These are phyloP conservation scores for Stenogyne calaminthoides DNA, from an alignment of 305 asterid genomes.

Conservation along the genomic window DNA sequence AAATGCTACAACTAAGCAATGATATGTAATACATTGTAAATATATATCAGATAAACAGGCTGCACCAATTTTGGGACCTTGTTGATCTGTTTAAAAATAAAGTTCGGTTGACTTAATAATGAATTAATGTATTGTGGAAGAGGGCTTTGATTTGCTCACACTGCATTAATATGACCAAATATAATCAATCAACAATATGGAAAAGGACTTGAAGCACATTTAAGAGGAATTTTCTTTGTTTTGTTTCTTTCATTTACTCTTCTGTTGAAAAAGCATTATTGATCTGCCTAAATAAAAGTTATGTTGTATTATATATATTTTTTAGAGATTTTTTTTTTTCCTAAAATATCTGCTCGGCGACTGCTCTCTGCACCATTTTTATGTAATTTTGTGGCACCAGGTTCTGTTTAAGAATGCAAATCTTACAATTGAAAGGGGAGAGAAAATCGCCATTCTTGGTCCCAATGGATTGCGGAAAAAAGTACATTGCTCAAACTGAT, in stretches of 20 bases:
- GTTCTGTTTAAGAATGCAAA: slow-evolving; percentile 78
- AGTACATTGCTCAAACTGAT: slow-evolving; percentile 92
- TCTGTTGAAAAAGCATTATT: neutral
- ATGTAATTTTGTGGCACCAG: slow-evolving; percentile 38
- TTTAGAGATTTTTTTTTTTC: neutral
- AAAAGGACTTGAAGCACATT: neutral
- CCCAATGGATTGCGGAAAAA: slow-evolving; percentile 98
- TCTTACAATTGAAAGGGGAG: slow-evolving; percentile 83
- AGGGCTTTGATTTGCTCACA: neutral
- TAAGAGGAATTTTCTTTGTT: neutral
- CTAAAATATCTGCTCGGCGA: neutral
- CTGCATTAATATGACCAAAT: neutral
- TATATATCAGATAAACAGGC: neutral
- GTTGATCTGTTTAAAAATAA: neutral
- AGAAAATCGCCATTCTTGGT: slow-evolving; percentile 92
- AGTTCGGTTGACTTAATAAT: neutral
- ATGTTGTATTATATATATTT: neutral
- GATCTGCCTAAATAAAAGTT: neutral
- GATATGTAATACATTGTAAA: neutral
- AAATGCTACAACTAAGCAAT: neutral
- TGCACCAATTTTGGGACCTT: neutral
- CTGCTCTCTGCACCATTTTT: slow-evolving; percentile 12
- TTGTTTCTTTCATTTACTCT: neutral
- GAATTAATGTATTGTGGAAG: neutral
- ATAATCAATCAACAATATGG: neutral